These are phyloP conservation scores for Xerocomus brunneocitrinus DNA, from an alignment of 768 basidiomycete species.

Conservation along the genomic window DNA sequence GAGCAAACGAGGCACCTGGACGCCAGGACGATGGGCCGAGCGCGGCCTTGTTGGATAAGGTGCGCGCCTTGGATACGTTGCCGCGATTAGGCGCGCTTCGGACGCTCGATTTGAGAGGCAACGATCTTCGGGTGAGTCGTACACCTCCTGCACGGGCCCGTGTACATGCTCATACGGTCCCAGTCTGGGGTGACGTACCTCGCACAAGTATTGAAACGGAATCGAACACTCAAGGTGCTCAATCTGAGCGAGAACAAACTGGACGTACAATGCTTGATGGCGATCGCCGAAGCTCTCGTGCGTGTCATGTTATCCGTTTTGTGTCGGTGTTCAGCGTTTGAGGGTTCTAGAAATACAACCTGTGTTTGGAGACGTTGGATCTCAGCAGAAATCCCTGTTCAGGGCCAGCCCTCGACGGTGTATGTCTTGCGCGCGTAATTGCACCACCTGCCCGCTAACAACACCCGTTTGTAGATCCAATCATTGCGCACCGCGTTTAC, in stretches of 20 bases:
- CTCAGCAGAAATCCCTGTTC: constrained; percentile 91
- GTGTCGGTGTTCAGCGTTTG: not conserved
- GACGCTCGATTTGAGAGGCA: constrained; percentile 88
- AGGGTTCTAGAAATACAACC: constrained; percentile 80
- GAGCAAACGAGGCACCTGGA: constrained; percentile 2
- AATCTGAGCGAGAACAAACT: constrained; percentile 95
- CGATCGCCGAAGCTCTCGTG: constrained; percentile 86
- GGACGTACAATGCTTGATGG: constrained; percentile 72
- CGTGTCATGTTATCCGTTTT: constrained; percentile 21
- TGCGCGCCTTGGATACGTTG: constrained; percentile 82
- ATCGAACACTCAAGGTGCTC: constrained; percentile 89
- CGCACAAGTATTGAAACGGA: constrained; percentile 93
- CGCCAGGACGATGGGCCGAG: constrained; percentile 49
- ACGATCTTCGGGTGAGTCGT: constrained; percentile 78
- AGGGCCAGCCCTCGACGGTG: constrained; percentile 87
- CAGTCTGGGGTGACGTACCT: constrained; percentile 82
- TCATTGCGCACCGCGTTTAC: constrained; percentile 91
- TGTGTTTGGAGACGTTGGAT: constrained; percentile 89
- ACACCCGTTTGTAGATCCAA: constrained; percentile 51
- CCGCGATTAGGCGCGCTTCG: constrained; percentile 81
- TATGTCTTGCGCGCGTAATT: constrained; percentile 34
- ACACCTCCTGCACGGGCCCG: not conserved
- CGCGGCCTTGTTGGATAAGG: constrained; percentile 79
- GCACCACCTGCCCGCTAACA: no score
- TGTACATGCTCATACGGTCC: not conserved